These are phyloP conservation scores for Pezicula rhizophila DNA, from an alignment of 2,329 filamentous ascomycete genomes.

Conservation along the genomic window DNA sequence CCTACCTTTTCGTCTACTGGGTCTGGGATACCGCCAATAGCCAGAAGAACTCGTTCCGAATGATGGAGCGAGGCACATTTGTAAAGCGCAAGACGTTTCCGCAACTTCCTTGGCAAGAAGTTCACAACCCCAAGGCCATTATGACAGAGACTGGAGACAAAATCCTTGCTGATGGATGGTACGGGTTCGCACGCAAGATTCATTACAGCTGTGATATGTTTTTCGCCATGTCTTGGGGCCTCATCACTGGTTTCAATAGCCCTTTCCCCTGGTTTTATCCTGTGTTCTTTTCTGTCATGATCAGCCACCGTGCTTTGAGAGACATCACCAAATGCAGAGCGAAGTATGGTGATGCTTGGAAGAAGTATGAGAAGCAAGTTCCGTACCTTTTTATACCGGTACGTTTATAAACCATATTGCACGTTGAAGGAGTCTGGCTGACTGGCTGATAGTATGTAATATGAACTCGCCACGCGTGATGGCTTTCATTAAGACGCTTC, in stretches of 20 bases:
- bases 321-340: conserved; percentile 70
- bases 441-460: no score
- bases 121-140: conserved; percentile 77
- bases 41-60: conserved; percentile 89
- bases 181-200: conserved; percentile 70
- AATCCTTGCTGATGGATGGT: conserved; percentile 83
- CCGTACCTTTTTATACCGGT: conserved; percentile 80
- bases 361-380: conserved; percentile 71
- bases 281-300: conserved; percentile 74
- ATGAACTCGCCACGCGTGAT: no score
- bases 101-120: conserved; percentile 79
- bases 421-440: no score
- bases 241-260: conserved; percentile 73
- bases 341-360: conserved; percentile 80
- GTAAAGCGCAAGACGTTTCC: conserved; percentile 76
- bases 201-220: conserved; percentile 78
- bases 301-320: conserved; percentile 67
- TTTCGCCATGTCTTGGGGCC: conserved; percentile 71
- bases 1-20: conserved; percentile 83
- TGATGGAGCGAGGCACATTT: conserved; percentile 66
- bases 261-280: conserved; percentile 90
- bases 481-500: no score
- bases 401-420: conserved; percentile 17
- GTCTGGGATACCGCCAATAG: conserved; percentile 89
- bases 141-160: conserved; percentile 66